These are phyloP conservation scores for Rhodotorula graminis DNA, from an alignment of 768 basidiomycete species.

Conservation along the genomic window DNA sequence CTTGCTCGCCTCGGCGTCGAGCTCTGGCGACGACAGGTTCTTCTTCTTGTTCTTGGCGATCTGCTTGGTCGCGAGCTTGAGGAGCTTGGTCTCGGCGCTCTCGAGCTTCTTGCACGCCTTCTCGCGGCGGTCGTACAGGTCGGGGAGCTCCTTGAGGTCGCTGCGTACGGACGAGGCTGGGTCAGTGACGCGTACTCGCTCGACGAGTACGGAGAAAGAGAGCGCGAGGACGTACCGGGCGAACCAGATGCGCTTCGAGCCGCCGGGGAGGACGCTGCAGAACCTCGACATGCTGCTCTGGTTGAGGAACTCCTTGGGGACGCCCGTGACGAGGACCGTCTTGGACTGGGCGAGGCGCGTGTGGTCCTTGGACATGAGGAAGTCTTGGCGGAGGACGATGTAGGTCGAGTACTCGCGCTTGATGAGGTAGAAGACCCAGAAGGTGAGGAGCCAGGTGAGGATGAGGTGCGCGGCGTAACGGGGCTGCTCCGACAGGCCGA, in stretches of 20 bases:
- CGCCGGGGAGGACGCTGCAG: conserved; percentile 72
- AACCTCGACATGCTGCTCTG: conserved; percentile 54
- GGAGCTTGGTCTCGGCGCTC: conserved; percentile 69
- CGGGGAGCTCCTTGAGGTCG: conserved; percentile 79
- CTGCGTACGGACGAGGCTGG: conserved; percentile 46
- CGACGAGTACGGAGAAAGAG: too few relatives aligned
- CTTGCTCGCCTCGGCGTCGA: conserved; percentile 34
- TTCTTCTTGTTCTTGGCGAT: conserved; percentile 49
- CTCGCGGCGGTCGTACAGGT: conserved; percentile 69
- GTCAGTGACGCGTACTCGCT: too few relatives aligned
- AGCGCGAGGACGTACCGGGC: conserved; percentile 61
- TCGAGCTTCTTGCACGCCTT: conserved; percentile 75
- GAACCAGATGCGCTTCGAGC: conserved; percentile 85
- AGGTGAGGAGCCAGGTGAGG: conserved; percentile 71
- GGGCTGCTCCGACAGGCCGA: conserved; percentile 48
- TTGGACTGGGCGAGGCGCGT: conserved; percentile 76
- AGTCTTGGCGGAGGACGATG: conserved; percentile 69
- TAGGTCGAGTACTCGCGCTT: conserved; percentile 74
- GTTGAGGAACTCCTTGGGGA: conserved; percentile 71
- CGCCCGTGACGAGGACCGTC: conserved; percentile 84
- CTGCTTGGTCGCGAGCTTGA: conserved; percentile 70
- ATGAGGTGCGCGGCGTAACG: conserved; percentile 77
- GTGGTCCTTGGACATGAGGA: conserved; percentile 70
- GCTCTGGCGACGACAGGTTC: conserved; percentile 30
- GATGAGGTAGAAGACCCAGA: conserved; percentile 81